Evolutionary conservation across 225 moss, liverwort and hornwort species (phyloP).

Genomic region (Sphagnum tenellum): DNA sequence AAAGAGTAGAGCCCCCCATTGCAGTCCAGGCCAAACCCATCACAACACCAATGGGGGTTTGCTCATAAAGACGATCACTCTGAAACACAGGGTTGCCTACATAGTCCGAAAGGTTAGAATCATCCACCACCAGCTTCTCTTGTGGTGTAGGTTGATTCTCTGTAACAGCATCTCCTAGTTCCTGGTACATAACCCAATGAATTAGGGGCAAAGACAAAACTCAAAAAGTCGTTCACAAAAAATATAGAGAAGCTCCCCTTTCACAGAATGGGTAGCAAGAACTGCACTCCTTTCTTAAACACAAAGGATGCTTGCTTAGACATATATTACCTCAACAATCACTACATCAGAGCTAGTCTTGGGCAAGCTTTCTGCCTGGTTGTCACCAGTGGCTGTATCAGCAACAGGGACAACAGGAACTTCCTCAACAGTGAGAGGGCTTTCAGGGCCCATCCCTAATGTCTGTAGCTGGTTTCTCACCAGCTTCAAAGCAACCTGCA

Average conservation of each 20-base stretch:
- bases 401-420: constrained; percentile 20
- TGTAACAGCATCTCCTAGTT: constrained; percentile 28
- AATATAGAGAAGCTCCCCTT: too few relatives aligned
- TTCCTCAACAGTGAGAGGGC: constrained; percentile 33
- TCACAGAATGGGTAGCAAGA: too few relatives aligned
- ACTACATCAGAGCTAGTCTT: constrained; percentile 38
- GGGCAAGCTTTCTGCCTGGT: constrained; percentile 17
- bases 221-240: neutral
- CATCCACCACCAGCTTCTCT: constrained; percentile 64
- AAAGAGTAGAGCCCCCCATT: constrained; percentile 95
- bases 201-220: neutral
- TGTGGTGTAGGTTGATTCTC: constrained; percentile 10
- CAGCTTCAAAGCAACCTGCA: constrained; percentile 90
- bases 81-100: constrained; percentile 95
- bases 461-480: constrained; percentile 65
- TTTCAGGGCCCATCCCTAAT: constrained; percentile 29
- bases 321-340: constrained; percentile 34
- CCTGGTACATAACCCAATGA: constrained; percentile 14
- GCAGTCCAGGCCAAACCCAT: constrained; percentile 99
- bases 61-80: constrained; percentile 93
- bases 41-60: constrained; percentile 93
- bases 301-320: too few relatives aligned
- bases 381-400: constrained; percentile 30
- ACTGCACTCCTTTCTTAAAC: too few relatives aligned
- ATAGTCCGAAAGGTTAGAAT: constrained; percentile 77